These are phyloP conservation scores for Globisporangium spiculum DNA, from an alignment of 352 stramenopile species.

Conservation along the genomic window DNA sequence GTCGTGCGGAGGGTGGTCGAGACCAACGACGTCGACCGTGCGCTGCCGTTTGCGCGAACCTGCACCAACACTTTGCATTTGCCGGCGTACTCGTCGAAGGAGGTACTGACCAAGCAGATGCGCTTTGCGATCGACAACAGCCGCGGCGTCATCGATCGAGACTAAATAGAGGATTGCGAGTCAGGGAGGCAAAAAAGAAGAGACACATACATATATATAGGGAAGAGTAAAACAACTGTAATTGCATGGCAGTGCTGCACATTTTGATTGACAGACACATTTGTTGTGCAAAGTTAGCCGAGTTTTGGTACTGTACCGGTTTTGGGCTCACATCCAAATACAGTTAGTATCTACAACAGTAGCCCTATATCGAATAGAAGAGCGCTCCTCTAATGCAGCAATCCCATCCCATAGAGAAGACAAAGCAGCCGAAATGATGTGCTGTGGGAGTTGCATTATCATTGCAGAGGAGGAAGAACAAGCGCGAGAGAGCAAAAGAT, in stretches of 20 bases:
- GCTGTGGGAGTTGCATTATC: not conserved
- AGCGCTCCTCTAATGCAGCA: not conserved
- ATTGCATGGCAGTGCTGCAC: not conserved
- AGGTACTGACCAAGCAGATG: constrained; percentile 58
- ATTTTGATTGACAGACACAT: not conserved
- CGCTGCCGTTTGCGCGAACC: constrained; percentile 79
- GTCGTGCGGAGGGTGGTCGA: constrained; percentile 79
- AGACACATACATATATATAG: not conserved
- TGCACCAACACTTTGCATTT: constrained; percentile 87
- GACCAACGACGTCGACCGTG: constrained; percentile 60
- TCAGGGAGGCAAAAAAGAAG: not conserved
- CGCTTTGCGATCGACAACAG: constrained; percentile 77
- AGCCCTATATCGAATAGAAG: not conserved
- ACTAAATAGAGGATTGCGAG: constrained; percentile 32
- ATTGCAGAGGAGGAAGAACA: constrained; percentile 1
- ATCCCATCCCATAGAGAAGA: not conserved
- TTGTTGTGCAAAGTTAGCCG: too few relatives aligned
- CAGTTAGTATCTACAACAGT: too few relatives aligned
- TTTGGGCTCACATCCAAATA: too few relatives aligned
- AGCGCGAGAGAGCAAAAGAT: constrained; percentile 21
- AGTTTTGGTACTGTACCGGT: too few relatives aligned
- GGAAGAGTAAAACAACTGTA: not conserved
- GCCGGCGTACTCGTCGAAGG: constrained; percentile 75
- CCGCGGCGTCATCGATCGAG: constrained; percentile 81
- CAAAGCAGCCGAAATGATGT: not conserved